A percentile compares a stretch with the other conserved stretches of the same genome.
phyloP scores from a whole-genome alignment of 176 grass and related monocot genomes.

The Cocos nucifera region DNA sequence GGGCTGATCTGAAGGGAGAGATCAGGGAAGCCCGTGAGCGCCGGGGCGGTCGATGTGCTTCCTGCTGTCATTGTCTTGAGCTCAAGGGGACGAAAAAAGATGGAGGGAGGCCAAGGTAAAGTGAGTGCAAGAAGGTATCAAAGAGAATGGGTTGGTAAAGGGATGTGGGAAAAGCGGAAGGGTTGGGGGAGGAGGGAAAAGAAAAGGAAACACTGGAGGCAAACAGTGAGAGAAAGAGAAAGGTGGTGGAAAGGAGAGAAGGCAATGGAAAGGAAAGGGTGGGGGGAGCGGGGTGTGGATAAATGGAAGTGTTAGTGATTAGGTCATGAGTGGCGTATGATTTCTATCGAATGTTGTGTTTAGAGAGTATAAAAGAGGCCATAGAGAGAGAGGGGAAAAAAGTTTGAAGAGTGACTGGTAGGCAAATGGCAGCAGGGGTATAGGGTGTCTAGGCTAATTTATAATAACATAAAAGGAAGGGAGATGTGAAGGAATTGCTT shows the following conservation, averaged over 20 bases:
- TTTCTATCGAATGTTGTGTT: conserved; percentile 41
- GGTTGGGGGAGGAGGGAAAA: conserved; percentile 22
- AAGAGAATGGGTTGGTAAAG: neutral
- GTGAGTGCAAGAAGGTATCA: neutral
- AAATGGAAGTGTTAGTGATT: conserved; percentile 58
- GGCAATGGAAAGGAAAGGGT: conserved; percentile 7
- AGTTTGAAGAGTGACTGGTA: neutral
- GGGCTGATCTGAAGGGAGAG: conserved; percentile 77
- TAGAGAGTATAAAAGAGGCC: conserved; percentile 14
- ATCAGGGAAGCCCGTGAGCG: conserved; percentile 47
- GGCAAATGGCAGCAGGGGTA: neutral
- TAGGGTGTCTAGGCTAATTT: conserved; percentile 21
- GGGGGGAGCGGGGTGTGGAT: conserved; percentile 26
- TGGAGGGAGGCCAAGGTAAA: conserved; percentile 10
- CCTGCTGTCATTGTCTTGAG: neutral
- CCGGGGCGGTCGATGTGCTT: conserved; percentile 11
- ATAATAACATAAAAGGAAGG: conserved; percentile 7
- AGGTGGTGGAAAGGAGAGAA: conserved; percentile 36
- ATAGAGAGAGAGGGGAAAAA: neutral
- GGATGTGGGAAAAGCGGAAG: conserved; percentile 23
- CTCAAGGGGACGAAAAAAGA: conserved; percentile 9
- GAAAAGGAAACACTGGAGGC: conserved; percentile 23
- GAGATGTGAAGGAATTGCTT: conserved; percentile 22
- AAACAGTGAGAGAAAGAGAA: conserved; percentile 22
- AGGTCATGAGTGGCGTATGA: conserved; percentile 99